A percentile compares a stretch with the other conserved stretches of the same genome.
These are phyloP conservation scores for Aspergillus asperescens DNA, from an alignment of 495 filamentous ascomycete genomes.

Conservation along the genomic window DNA sequence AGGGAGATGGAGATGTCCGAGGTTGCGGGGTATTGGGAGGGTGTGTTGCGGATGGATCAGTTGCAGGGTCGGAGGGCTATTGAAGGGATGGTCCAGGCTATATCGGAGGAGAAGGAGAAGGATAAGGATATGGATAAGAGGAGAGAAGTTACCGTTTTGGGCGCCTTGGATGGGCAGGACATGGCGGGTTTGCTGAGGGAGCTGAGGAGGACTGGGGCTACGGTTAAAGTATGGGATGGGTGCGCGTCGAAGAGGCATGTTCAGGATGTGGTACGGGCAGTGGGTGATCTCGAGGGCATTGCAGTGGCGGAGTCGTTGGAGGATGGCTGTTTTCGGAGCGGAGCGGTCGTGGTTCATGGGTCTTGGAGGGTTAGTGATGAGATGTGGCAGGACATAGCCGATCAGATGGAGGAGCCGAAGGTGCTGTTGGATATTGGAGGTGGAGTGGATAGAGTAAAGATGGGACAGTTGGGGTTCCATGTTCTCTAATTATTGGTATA, in stretches of 20 bases:
- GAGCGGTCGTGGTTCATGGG: neutral
- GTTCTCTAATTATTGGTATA: neutral
- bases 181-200: conserved; percentile 57
- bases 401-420: neutral
- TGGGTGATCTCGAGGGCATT: neutral
- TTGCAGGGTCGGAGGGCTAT: conserved; percentile 60
- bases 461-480: neutral
- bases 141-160: conserved; percentile 65
- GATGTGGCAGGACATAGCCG: neutral
- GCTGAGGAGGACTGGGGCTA: conserved; percentile 52
- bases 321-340: neutral
- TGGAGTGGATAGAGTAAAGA: neutral
- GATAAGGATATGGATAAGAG: conserved; percentile 54
- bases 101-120: too few relatives aligned
- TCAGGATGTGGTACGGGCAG: neutral
- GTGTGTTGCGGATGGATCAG: conserved; percentile 58
- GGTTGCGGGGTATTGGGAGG: conserved; percentile 67
- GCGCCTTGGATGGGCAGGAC: conserved; percentile 68
- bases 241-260: conserved; percentile 15
- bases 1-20: conserved; percentile 59
- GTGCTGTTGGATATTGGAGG: neutral
- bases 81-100: conserved; percentile 44
- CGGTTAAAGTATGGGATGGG: conserved; percentile 63
- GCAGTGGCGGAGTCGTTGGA: neutral
- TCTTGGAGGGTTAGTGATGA: neutral